phyloP scores from a whole-genome alignment of 2,329 filamentous ascomycete genomes.

The Fusarium marasasianum region DNA sequence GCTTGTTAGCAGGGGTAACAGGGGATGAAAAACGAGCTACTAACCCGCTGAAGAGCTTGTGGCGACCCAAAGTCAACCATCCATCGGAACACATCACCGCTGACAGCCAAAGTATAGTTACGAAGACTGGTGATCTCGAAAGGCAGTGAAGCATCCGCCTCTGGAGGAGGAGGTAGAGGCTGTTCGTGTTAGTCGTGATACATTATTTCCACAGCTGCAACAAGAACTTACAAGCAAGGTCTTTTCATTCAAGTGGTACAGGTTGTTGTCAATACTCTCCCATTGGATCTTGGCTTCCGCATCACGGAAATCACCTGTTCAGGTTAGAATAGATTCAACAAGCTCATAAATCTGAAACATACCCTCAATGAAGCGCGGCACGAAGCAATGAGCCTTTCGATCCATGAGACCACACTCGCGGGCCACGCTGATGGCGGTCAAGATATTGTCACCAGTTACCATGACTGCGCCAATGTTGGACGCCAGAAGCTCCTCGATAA shows the following conservation, averaged over 20 bases:
- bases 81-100: constrained; percentile 96
- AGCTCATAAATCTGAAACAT: constrained; percentile 9
- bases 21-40: constrained; percentile 33
- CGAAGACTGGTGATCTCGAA: constrained; percentile 83
- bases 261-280: constrained; percentile 93
- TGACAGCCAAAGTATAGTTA: constrained; percentile 90
- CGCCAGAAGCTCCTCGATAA: constrained; percentile 82
- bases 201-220: background rate
- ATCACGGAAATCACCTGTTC: constrained; percentile 73
- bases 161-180: constrained; percentile 75
- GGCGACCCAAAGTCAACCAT: constrained; percentile 88
- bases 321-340: constrained; percentile 16
- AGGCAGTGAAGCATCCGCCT: constrained; percentile 83
- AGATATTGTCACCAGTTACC: constrained; percentile 98
- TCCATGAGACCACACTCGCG: constrained; percentile 88
- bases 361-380: constrained; percentile 87
- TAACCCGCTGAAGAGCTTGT: constrained; percentile 76
- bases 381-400: constrained; percentile 85
- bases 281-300: constrained; percentile 79
- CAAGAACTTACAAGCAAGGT: constrained; percentile 70
- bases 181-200: constrained; percentile 46
- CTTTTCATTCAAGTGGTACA: constrained; percentile 79
- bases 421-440: constrained; percentile 95
- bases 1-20: background rate
- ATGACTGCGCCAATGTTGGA: constrained; percentile 92